phyloP scores from a whole-genome alignment of 805 yeast genomes.

The Metschnikowia sp. region DNA sequence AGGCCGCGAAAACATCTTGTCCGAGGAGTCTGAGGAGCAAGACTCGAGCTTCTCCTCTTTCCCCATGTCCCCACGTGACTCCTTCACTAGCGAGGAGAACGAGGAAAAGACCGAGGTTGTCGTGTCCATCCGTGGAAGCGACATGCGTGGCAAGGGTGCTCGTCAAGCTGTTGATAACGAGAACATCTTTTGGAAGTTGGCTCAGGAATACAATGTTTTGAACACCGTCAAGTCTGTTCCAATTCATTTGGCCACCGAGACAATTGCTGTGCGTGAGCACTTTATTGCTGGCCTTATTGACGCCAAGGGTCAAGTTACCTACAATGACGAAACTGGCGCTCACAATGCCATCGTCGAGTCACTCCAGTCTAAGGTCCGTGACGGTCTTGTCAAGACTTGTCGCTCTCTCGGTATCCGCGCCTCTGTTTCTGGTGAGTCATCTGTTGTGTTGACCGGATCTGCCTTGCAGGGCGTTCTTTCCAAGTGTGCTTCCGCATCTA shows the following conservation, averaged over 20 bases:
- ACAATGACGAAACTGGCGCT: neutral
- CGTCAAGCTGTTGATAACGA: neutral
- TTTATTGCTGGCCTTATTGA: conserved; percentile 9
- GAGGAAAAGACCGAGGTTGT: neutral
- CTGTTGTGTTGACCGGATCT: conserved; percentile 2
- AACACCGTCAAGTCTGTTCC: conserved; percentile 3
- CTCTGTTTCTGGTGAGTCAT: neutral
- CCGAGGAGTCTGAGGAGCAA: neutral
- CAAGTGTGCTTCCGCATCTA: conserved; percentile 1
- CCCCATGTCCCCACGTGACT: neutral
- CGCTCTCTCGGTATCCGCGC: conserved; percentile 8
- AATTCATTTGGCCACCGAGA: conserved; percentile 1
- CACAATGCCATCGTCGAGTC: conserved; percentile 1
- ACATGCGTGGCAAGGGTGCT: neutral
- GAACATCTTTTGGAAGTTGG: conserved; percentile 3
- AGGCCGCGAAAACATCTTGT: neutral
- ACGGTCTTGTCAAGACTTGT: conserved; percentile 4
- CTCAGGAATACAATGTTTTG: neutral
- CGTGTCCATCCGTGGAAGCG: neutral
- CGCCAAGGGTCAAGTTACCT: neutral
- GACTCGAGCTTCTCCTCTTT: neutral
- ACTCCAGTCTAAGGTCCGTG: neutral
- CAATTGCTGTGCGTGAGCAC: conserved; percentile 5
- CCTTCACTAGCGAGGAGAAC: neutral
- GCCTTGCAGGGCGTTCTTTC: conserved; percentile 5